Evolutionary conservation across 148 eudicot species (phyloP), one percentile per base, ranked within the genome.

Genomic region (Chenopodium suecicum): DNA sequence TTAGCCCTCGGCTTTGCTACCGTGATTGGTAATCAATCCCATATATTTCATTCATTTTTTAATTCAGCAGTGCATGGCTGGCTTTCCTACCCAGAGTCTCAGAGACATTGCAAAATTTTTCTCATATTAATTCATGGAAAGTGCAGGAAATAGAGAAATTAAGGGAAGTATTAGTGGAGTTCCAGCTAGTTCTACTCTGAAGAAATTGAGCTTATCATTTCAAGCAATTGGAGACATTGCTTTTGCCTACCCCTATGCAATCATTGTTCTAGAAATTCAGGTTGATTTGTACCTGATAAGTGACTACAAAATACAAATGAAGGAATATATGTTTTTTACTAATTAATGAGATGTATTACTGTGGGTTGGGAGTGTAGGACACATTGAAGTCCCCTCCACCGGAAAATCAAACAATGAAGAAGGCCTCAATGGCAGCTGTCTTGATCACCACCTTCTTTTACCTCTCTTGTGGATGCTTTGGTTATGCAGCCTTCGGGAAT

Each of bases 401-500:
- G 50, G 97, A 90, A 74, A 89, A 85, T 70, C 67, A 82, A 78
- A 89, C 93, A 14, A 93, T 91, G 95, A 94, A 94, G 83, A 88
- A 81, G 81, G 95, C 95, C 10, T 89, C 95, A 16, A 78, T 78
- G 4, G 4, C 69, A n/a, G 87, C 93, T 31, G 68, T 90, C 60
- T 6, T 82, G 9, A 81, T 89, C 54, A 90, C 90, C 63, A 89
- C 94, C 44, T 83, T 90, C 69, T 94, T 94, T 82, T 94, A 89
- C 89, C 88, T 94, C 19, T 81, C 85, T 70, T 92, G 95, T 73
- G 94, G 91, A 77, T 86, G 93, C 70, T 91, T 91, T 16, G 98
- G 94, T 5, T 94, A 94, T 83, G 98, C 96, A n/a, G 95, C 98
- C 46, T 94, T 94, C 44, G 93, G 96, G 4, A 81, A 90, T 70